Evolutionary conservation across 2,329 filamentous ascomycete species (phyloP), one percentile per base, ranked within the genome.

Genomic region (Fusarium euwallaceae): DNA sequence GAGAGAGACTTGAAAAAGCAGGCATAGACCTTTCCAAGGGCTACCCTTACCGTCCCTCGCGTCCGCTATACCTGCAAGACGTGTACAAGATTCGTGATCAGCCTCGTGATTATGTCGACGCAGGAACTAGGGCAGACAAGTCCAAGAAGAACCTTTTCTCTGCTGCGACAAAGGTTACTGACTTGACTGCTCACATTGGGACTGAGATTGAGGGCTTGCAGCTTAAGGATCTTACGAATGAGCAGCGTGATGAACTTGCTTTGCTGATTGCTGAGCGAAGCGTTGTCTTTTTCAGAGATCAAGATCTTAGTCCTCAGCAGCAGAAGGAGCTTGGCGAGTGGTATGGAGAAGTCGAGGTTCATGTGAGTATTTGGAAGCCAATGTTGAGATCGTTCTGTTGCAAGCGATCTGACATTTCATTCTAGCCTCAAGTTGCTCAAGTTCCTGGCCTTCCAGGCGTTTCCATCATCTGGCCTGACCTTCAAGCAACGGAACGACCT

Each of bases 11-110:
- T 0, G 88, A 90, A 74, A 93, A 92, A 71, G 92, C 91, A 0
- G 92, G 91, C 2, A 88, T 94, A 63, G 92, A 95, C 78, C 85
- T 94, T 3, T 92, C 91, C 1, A 83, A 89, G 1, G 93, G 92
- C 0, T 94, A 94, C 73, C 93, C 93, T 0, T 94, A 94, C 76
- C 89, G 92, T 0, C 92, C 92, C 1, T 88, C 90, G 0, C 87
- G 87, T 58, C 92, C 93, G 0, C 83, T 94, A 1, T 94, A 91
- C 75, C 84, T 94, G 0, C 90, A 95, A 66, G 92, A 94, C 73
- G 91, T 92, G 4, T 90, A 90, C 81, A 89, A 89, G 58, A 92
- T 95, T 78, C 85, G 92, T 20, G 86, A 89, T 80, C 81, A 87
- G 43, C 76, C 76, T 3, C 67, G 88, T 88, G 71, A 88, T 87